Evolutionary conservation across 164 flowering plant genomes (phyloP).

Genomic region (Vitis rupestris): DNA sequence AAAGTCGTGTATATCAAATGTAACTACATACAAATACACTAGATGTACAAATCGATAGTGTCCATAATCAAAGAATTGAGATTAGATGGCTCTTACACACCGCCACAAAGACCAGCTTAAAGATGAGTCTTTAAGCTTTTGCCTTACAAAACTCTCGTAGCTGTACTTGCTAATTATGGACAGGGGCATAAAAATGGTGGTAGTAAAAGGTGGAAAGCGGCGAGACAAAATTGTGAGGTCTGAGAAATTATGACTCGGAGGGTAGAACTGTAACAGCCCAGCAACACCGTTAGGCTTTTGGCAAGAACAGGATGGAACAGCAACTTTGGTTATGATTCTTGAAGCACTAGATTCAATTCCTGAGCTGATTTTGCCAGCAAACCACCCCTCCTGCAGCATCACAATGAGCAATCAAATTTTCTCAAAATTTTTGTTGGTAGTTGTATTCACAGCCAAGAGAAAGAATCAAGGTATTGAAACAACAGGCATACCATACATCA

Average conservation of each 20-base stretch:
- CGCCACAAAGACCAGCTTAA: background rate
- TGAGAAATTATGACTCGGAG: background rate
- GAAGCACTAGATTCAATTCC: conserved; percentile 71
- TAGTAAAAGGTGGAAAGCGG: background rate
- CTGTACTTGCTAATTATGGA: background rate
- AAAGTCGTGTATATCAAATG: background rate
- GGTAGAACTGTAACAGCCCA: background rate
- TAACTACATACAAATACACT: conserved; percentile 7
- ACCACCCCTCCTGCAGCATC: conserved; percentile 70
- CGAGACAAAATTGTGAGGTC: conserved; percentile 15
- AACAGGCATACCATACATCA: no score
- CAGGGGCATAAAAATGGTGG: background rate
- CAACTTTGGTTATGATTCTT: conserved; percentile 26
- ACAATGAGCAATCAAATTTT: background rate
- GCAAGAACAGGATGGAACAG: background rate
- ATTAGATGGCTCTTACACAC: background rate
- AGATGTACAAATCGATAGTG: background rate
- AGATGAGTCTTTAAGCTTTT: background rate
- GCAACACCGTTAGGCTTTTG: background rate
- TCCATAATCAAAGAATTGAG: conserved; percentile 3
- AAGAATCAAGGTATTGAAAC: no score
- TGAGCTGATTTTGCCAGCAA: conserved; percentile 53
- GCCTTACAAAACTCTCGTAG: conserved; percentile 4
- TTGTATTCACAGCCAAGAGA: no score
- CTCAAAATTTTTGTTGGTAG: no score